Conservation (phyloP, 2,329 filamentous ascomycete species). For the Fusarium lyarnte region DNA sequence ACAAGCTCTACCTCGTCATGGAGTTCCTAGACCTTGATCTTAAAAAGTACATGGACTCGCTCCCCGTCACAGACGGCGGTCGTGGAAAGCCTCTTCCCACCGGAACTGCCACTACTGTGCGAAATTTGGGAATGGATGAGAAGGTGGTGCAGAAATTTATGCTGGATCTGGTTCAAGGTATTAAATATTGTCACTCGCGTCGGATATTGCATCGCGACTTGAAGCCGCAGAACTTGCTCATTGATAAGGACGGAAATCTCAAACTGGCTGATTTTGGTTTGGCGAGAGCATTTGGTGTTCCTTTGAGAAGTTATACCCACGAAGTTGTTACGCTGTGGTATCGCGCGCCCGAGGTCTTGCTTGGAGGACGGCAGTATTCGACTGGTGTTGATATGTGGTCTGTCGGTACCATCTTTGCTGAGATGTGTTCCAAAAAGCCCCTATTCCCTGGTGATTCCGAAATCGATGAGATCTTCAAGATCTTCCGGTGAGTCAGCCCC, state of each 20-base stretch:
- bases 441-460: conserved; percentile 90
- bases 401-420: conserved; percentile 91
- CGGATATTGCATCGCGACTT: conserved; percentile 87
- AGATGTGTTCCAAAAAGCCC: conserved; percentile 95
- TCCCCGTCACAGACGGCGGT: conserved; percentile 84
- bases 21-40: conserved; percentile 92
- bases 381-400: conserved; percentile 98
- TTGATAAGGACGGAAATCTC: conserved; percentile 85
- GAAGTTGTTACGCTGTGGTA: conserved; percentile 97
- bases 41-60: conserved; percentile 96
- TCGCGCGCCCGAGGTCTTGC: conserved; percentile 86
- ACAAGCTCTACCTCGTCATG: conserved; percentile 94
- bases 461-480: conserved; percentile 57
- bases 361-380: conserved; percentile 90
- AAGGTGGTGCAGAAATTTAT: conserved; percentile 93
- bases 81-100: conserved; percentile 87
- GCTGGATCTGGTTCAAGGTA: conserved; percentile 84
- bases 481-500: conserved; percentile 72
- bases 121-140: conserved; percentile 76
- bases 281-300: conserved; percentile 89
- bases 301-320: conserved; percentile 90
- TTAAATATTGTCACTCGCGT: conserved; percentile 89
- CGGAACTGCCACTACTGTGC: conserved; percentile 64
- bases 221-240: conserved; percentile 91
- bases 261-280: conserved; percentile 92